Conservation (phyloP, 495 filamentous ascomycete genomes). For the Penicillium flavigenum region DNA sequence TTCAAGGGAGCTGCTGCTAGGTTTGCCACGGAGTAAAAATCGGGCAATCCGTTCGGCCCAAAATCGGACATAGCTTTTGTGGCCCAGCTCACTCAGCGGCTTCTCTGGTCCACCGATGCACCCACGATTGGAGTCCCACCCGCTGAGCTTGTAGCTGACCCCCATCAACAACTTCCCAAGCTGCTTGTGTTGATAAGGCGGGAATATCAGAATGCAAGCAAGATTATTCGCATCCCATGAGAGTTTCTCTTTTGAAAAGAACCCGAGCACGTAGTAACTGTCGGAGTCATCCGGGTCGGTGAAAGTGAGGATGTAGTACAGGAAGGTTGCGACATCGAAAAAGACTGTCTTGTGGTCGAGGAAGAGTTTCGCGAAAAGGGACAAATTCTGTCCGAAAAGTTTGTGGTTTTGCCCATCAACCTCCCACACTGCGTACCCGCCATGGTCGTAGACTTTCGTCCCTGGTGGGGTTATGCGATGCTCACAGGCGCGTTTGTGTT, state of each 20-base stretch:
- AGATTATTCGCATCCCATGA: constrained; percentile 99
- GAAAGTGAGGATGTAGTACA: constrained; percentile 84
- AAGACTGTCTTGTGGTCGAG: constrained; percentile 98
- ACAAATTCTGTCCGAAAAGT: constrained; percentile 93
- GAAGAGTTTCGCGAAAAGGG: constrained; percentile 96
- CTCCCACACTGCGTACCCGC: constrained; percentile 73
- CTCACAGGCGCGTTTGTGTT: constrained; percentile 47
- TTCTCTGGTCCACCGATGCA: constrained; percentile 91
- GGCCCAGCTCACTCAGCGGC: constrained; percentile 80
- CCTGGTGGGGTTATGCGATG: constrained; percentile 44
- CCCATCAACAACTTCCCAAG: constrained; percentile 90
- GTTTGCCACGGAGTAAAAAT: constrained; percentile 49
- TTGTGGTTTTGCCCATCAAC: constrained; percentile 87
- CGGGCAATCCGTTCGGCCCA: constrained; percentile 81
- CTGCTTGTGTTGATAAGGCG: constrained; percentile 88
- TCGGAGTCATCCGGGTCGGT: constrained; percentile 36
- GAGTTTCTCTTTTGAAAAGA: constrained; percentile 98
- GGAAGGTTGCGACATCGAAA: constrained; percentile 92
- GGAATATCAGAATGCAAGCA: constrained; percentile 94
- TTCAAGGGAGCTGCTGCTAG: constrained; percentile 27
- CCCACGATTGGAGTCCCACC: constrained; percentile 60
- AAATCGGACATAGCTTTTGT: constrained; percentile 74
- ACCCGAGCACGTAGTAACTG: constrained; percentile 69
- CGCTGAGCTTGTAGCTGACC: constrained; percentile 88
- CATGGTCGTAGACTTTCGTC: constrained; percentile 56